Evolutionary conservation across 306 rosid species (phyloP).

Genomic region (Cicer yamashitae): DNA sequence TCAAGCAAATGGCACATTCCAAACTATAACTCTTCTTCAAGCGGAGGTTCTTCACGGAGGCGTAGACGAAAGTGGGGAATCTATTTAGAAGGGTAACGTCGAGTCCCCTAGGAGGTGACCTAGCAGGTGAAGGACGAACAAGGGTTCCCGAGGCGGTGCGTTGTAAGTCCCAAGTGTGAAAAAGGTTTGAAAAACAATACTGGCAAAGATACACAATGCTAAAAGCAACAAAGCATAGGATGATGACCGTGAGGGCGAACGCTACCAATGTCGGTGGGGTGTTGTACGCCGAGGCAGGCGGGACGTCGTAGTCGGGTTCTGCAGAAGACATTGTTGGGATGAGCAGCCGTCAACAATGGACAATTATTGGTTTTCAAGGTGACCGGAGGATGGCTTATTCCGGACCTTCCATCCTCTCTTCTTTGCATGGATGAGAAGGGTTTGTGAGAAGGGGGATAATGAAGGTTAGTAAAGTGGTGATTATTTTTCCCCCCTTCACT

Average conservation of each 20-base stretch:
- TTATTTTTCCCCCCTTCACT: not conserved
- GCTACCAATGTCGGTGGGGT: slow-evolving; percentile 55
- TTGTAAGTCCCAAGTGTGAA: slow-evolving; percentile 47
- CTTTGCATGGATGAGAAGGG: slow-evolving; percentile 53
- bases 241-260: slow-evolving; percentile 53
- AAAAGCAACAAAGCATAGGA: slow-evolving; percentile 57
- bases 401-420: slow-evolving; percentile 41
- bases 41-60: slow-evolving; percentile 60
- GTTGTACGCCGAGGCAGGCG: not conserved
- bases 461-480: not conserved
- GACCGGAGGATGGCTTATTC: slow-evolving; percentile 46
- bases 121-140: slow-evolving; percentile 23
- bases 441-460: not conserved
- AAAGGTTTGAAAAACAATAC: slow-evolving; percentile 45
- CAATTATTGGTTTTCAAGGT: not conserved
- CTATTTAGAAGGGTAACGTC: slow-evolving; percentile 52
- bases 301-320: not conserved
- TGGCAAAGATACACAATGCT: slow-evolving; percentile 56
- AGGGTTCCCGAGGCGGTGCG: slow-evolving; percentile 47
- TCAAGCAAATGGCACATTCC: slow-evolving; percentile 73
- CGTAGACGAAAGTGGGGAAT: slow-evolving; percentile 65
- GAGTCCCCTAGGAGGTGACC: slow-evolving; percentile 54
- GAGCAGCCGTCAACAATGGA: not conserved
- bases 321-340: slow-evolving; percentile 44
- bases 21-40: slow-evolving; percentile 52